Evolutionary conservation across 441 rosid species (phyloP).

Genomic region (Corymbia citriodora): DNA sequence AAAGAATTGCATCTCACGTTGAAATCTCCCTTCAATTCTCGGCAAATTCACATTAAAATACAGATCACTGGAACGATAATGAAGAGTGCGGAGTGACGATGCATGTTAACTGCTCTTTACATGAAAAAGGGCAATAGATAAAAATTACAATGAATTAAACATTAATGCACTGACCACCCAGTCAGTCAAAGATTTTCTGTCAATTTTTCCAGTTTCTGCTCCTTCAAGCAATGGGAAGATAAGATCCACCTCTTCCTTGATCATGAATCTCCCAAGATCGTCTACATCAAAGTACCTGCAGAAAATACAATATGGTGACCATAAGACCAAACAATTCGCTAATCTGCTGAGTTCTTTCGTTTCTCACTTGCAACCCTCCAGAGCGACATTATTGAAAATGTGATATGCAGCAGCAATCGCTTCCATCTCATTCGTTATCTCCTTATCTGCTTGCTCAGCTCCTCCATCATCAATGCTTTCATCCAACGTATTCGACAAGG

Average conservation of each 20-base stretch:
- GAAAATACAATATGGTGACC: neutral
- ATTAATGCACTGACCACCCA: conserved; percentile 58
- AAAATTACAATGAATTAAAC: neutral
- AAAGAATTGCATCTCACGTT: neutral
- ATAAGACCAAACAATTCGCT: neutral
- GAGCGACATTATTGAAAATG: conserved; percentile 57
- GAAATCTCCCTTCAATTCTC: neutral
- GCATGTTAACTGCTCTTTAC: neutral
- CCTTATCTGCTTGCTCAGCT: conserved; percentile 39
- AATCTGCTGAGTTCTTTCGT: neutral
- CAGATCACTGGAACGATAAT: neutral
- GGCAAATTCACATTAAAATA: neutral
- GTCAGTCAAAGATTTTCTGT: conserved; percentile 45
- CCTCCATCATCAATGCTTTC: conserved; percentile 23
- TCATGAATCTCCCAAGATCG: conserved; percentile 71
- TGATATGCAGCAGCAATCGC: conserved; percentile 66
- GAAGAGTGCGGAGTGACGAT: neutral
- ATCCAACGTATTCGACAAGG: conserved; percentile 63
- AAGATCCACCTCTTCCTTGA: conserved; percentile 75
- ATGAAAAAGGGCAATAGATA: neutral
- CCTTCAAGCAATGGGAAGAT: conserved; percentile 60
- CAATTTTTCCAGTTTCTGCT: conserved; percentile 42
- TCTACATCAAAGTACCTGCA: conserved; percentile 67
- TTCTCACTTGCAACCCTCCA: conserved; percentile 38
- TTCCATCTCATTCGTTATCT: conserved; percentile 79